Evolutionary conservation across 2,329 filamentous ascomycete genomes (phyloP).

Genomic region (Colletotrichum filicis): DNA sequence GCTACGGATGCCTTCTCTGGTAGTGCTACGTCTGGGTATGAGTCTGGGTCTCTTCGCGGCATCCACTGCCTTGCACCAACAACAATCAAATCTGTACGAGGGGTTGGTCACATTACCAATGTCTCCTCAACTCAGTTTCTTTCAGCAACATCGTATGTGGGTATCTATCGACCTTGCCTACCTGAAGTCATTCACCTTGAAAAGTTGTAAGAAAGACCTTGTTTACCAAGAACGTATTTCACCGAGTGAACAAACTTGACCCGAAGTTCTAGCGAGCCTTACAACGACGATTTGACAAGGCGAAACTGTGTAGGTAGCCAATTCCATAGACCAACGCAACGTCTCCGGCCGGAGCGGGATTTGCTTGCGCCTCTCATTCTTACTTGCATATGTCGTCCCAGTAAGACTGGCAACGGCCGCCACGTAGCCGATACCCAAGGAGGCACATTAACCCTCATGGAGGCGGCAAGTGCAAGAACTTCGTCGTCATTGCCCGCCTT

Average conservation of each 20-base stretch:
- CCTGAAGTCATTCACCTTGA: not conserved
- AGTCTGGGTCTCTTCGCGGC: not conserved
- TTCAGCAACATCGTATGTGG: not conserved
- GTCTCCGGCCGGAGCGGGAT: not conserved
- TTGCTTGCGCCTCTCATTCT: not conserved
- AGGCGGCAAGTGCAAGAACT: conserved; percentile 5
- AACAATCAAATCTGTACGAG: not conserved
- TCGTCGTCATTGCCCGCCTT: conserved; percentile 1
- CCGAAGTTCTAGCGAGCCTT: not conserved
- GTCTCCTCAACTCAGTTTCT: not conserved
- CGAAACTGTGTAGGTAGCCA: not conserved
- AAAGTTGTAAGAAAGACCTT: not conserved
- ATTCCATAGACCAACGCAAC: not conserved
- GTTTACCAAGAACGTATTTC: not conserved
- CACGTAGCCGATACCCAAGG: conserved; percentile 5
- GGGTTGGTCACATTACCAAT: not conserved
- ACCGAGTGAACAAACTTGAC: not conserved
- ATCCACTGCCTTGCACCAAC: conserved; percentile 14
- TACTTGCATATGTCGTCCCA: conserved; percentile 15
- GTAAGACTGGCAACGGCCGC: conserved; percentile 17
- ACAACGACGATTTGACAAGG: not conserved
- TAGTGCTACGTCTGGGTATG: not conserved
- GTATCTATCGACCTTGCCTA: not conserved
- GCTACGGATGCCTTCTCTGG: not conserved
- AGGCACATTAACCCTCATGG: not conserved